phyloP scores from a whole-genome alignment of 2,329 filamentous ascomycete genomes.

The Aureobasidium melanogenum region DNA sequence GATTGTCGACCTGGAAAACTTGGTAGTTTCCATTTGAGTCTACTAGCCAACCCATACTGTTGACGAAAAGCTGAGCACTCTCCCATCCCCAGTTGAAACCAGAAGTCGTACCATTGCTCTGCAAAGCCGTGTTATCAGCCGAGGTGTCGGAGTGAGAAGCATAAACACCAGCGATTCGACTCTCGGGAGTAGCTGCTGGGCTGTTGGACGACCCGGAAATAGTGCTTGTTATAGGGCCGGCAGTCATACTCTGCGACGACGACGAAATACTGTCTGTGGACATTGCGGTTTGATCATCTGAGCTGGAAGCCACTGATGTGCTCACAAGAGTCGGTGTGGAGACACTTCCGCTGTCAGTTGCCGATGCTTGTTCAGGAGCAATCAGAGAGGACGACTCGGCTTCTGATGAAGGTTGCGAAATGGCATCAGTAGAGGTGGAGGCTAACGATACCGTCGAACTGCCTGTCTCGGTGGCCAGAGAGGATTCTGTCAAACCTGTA shows the following conservation, averaged over 20 bases:
- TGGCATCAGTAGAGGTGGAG: not conserved
- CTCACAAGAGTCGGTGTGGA: not conserved
- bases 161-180: not conserved
- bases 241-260: not conserved
- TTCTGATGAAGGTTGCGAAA: not conserved
- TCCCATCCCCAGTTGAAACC: not conserved
- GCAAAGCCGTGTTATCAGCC: not conserved
- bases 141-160: not conserved
- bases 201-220: not conserved
- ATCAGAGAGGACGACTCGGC: not conserved
- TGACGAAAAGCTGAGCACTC: not conserved
- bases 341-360: not conserved
- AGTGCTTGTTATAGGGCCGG: not conserved
- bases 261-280: not conserved
- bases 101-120: not conserved
- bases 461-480: not conserved
- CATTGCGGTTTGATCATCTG: not conserved
- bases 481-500: not conserved
- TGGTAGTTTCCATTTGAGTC: not conserved
- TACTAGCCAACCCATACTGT: not conserved
- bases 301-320: not conserved
- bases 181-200: not conserved
- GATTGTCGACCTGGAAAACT: not conserved
- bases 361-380: not conserved
- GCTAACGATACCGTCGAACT: not conserved